Conservation (phyloP, 2,329 filamentous ascomycete genomes). For the Coleophoma cylindrospora region DNA sequence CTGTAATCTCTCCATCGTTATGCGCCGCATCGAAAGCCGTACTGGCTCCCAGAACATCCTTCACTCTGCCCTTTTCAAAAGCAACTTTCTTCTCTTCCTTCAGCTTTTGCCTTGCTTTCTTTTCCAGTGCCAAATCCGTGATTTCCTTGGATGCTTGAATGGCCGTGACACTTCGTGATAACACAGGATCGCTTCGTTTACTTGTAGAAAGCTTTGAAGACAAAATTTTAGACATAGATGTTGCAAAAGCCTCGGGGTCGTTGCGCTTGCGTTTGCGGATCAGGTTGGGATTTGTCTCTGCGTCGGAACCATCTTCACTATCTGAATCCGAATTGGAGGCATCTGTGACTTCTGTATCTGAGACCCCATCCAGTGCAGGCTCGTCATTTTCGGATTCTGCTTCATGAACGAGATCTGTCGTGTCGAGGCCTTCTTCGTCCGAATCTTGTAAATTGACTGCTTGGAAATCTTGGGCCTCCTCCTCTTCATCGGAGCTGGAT, state of each 20-base stretch:
- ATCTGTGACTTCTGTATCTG: conserved; percentile 29
- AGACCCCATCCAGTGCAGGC: conserved; percentile 9
- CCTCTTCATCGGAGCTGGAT: conserved; percentile 50
- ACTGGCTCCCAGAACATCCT: conserved; percentile 68
- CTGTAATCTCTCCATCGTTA: conserved; percentile 26
- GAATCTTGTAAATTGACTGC: conserved; percentile 42
- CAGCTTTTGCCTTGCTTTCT: conserved; percentile 73
- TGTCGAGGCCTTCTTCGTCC: conserved; percentile 25
- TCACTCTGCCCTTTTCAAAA: conserved; percentile 80
- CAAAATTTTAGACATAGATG: conserved; percentile 88
- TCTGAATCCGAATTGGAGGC: conserved; percentile 30
- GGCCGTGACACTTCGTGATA: conserved; percentile 75
- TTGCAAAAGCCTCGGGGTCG: conserved; percentile 86
- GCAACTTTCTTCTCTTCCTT: conserved; percentile 75
- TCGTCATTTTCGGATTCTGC: conserved; percentile 19
- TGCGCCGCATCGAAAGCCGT: conserved; percentile 46
- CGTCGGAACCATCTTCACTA: conserved; percentile 32
- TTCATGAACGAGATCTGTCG: conserved; percentile 20
- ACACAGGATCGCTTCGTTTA: conserved; percentile 83
- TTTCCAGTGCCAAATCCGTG: conserved; percentile 72
- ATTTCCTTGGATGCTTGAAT: conserved; percentile 67
- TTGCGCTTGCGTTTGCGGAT: conserved; percentile 73
- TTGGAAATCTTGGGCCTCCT: conserved; percentile 34
- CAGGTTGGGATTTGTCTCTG: conserved; percentile 34
- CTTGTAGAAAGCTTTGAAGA: conserved; percentile 79